These are phyloP conservation scores for Citrullus amarus DNA, from an alignment of 306 rosid species.

Conservation along the genomic window DNA sequence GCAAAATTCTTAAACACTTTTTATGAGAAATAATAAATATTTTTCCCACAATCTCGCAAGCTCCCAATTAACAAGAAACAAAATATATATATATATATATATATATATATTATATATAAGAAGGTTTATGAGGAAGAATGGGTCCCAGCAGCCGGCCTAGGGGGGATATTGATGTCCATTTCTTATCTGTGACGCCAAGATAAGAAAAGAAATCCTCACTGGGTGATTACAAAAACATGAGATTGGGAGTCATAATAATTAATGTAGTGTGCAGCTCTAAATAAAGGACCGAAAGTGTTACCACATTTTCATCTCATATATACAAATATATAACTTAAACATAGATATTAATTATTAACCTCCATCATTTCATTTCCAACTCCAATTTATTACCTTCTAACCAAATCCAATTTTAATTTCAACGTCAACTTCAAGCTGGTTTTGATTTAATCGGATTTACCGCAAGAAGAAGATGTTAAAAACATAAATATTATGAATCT, in stretches of 20 bases:
- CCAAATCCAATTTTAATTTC: conserved; percentile 3
- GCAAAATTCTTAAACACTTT: too few relatives aligned
- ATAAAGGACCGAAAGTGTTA: conserved; percentile 13
- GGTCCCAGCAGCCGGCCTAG: conserved; percentile 34
- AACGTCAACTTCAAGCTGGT: conserved; percentile 1
- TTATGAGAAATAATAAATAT: too few relatives aligned
- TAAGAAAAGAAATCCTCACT: conserved; percentile 16
- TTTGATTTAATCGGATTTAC: not conserved
- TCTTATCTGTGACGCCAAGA: conserved; percentile 37
- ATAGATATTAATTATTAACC: not conserved
- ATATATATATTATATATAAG: not conserved
- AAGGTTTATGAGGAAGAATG: conserved; percentile 9
- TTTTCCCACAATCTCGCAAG: too few relatives aligned
- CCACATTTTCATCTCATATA: not conserved
- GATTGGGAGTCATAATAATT: conserved; percentile 8
- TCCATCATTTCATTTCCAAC: conserved; percentile 9
- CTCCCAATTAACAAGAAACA: too few relatives aligned
- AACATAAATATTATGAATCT: not conserved
- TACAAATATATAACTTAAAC: not conserved
- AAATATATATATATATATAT: too few relatives aligned
- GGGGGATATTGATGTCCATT: conserved; percentile 19
- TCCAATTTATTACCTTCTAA: conserved; percentile 1
- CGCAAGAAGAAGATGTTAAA: not conserved
- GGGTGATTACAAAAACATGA: conserved; percentile 12
- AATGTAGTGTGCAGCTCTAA: conserved; percentile 5